Evolutionary conservation across 208 protist species (phyloP).

Genomic region (Trypanosoma mega): DNA sequence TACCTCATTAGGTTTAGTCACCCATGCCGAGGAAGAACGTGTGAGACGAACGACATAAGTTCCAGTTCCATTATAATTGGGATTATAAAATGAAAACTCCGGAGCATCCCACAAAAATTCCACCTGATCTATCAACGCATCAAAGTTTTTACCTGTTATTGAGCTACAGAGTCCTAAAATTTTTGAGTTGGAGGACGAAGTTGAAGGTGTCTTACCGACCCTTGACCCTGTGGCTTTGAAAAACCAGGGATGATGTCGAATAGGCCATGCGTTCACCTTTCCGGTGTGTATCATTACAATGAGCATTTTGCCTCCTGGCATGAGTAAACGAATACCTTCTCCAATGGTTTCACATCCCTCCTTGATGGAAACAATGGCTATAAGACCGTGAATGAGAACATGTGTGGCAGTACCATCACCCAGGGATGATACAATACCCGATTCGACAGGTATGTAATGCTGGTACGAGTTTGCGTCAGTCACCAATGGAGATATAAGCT

Average conservation of each 20-base stretch:
- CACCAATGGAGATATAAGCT: background rate
- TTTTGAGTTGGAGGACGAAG: background rate
- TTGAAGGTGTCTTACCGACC: background rate
- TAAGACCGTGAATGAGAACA: slow-evolving; percentile 15
- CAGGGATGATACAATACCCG: slow-evolving; percentile 6
- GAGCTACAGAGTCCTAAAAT: slow-evolving; percentile 9
- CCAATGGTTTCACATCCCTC: slow-evolving; percentile 15
- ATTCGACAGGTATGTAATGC: slow-evolving; percentile 8
- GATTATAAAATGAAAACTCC: slow-evolving; percentile 16
- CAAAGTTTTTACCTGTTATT: slow-evolving; percentile 3
- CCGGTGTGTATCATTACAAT: slow-evolving; percentile 10
- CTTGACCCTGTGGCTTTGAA: slow-evolving; percentile 1
- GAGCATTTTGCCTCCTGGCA: background rate
- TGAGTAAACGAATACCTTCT: slow-evolving; percentile 15
- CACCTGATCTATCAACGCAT: slow-evolving; percentile 7
- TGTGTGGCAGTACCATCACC: slow-evolving; percentile 12
- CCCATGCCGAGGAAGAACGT: slow-evolving; percentile 1
- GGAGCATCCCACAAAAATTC: slow-evolving; percentile 16
- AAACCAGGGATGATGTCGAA: slow-evolving; percentile 19
- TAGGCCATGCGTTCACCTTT: background rate
- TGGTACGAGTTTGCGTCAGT: slow-evolving; percentile 14
- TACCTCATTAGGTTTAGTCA: background rate
- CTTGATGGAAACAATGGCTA: background rate
- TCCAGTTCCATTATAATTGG: slow-evolving; percentile 6
- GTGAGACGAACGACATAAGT: slow-evolving; percentile 18